A percentile compares a stretch with the other conserved stretches of the same genome.
Evolutionary conservation across 805 yeast genomes (phyloP).

Genomic region (Lachancea mirantina): DNA sequence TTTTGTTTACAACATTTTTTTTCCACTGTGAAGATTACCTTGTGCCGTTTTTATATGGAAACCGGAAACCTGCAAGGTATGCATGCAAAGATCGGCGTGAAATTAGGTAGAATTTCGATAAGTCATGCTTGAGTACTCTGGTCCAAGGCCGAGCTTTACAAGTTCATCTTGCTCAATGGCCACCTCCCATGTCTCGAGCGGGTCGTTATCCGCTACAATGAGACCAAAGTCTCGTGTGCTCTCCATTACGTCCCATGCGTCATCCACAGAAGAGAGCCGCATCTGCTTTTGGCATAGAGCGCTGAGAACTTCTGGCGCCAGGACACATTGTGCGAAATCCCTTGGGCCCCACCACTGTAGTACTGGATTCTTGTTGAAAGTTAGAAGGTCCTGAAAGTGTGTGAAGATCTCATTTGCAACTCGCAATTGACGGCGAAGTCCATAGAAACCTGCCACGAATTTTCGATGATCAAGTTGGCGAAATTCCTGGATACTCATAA

Average conservation of each 20-base stretch:
- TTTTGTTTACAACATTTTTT: no score
- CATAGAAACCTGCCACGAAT: slow-evolving; percentile 55
- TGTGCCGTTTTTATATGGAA: no score
- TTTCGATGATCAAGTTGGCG: slow-evolving; percentile 38
- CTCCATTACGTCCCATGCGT: slow-evolving; percentile 42
- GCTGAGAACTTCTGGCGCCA: slow-evolving; percentile 57
- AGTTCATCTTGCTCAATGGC: slow-evolving; percentile 9
- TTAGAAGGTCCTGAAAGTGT: slow-evolving; percentile 29
- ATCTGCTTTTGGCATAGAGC: slow-evolving; percentile 44
- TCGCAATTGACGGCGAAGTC: slow-evolving; percentile 47
- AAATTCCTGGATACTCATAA: slow-evolving; percentile 43
- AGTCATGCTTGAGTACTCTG: slow-evolving; percentile 5
- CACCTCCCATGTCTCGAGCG: slow-evolving; percentile 26
- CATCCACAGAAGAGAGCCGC: slow-evolving; percentile 29
- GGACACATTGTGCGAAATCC: slow-evolving; percentile 49
- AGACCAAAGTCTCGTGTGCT: slow-evolving; percentile 45
- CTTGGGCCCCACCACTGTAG: slow-evolving; percentile 55
- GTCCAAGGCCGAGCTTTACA: slow-evolving; percentile 6
- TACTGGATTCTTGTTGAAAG: slow-evolving; percentile 34
- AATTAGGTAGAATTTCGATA: no score
- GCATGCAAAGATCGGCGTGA: no score
- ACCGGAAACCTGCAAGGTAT: no score
- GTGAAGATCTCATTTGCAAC: slow-evolving; percentile 40
- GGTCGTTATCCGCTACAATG: slow-evolving; percentile 23
- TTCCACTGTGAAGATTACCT: no score